A percentile compares a stretch with the other conserved stretches of the same genome.
Evolutionary conservation across 345 rosid species (phyloP).

Genomic region (Cardamine chenopodiifolia): DNA sequence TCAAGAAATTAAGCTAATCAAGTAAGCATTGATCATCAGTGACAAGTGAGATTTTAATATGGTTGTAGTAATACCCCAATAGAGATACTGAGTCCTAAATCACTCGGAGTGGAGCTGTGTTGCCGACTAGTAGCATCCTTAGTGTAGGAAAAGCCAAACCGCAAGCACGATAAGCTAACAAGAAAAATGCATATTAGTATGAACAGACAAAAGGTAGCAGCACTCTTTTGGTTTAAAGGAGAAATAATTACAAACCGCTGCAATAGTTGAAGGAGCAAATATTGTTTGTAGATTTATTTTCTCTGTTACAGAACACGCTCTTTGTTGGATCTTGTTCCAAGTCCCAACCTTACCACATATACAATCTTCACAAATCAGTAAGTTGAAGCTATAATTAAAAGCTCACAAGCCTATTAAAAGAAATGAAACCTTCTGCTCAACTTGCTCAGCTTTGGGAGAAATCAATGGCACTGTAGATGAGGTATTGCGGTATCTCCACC

Average conservation of each 20-base stretch:
- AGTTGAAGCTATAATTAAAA: constrained; percentile 1
- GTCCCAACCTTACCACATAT: constrained; percentile 40
- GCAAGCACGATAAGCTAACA: constrained; percentile 58
- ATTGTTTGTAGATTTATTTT: constrained; percentile 50
- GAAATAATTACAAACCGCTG: constrained; percentile 50
- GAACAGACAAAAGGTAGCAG: background rate
- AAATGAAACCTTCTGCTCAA: constrained; percentile 36
- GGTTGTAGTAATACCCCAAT: constrained; percentile 54
- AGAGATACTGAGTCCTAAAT: constrained; percentile 59
- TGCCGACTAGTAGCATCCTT: constrained; percentile 54
- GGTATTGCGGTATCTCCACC: constrained; percentile 28
- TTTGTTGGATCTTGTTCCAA: constrained; percentile 39
- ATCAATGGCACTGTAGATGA: constrained; percentile 45
- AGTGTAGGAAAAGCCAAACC: constrained; percentile 53
- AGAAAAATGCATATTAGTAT: background rate
- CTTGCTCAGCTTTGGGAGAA: constrained; percentile 28
- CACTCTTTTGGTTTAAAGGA: constrained; percentile 5
- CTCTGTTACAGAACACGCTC: constrained; percentile 22
- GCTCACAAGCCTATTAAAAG: constrained; percentile 6
- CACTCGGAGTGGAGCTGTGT: constrained; percentile 62
- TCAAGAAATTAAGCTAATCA: constrained; percentile 35
- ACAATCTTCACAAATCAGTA: no score
- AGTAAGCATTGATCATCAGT: background rate
- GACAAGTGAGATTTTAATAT: background rate
- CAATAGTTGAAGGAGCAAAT: constrained; percentile 64